Conservation (phyloP, 768 basidiomycete genomes). For the Pholiota molesta region DNA sequence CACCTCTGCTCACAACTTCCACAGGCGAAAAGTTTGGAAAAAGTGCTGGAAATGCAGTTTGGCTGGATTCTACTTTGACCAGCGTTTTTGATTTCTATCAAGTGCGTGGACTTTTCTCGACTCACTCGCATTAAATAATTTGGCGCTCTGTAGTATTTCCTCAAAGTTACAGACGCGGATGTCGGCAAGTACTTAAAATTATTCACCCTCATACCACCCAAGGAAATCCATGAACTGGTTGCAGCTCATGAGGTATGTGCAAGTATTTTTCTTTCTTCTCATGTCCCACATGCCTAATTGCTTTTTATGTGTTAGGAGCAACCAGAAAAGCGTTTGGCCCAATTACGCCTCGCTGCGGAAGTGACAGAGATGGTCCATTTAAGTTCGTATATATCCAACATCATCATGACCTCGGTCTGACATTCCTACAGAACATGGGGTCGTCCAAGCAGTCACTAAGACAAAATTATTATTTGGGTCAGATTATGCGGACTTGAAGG, state of each 20-base stretch:
- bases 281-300: background rate
- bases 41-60: conserved; percentile 93
- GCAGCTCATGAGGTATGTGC: conserved; percentile 57
- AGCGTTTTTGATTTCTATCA: conserved; percentile 95
- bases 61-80: conserved; percentile 80
- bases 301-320: conserved; percentile 27
- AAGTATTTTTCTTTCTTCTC: background rate
- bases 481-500: conserved; percentile 47
- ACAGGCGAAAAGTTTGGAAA: conserved; percentile 97
- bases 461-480: conserved; percentile 49
- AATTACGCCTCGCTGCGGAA: conserved; percentile 52
- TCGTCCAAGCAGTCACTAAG: conserved; percentile 42
- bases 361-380: conserved; percentile 56
- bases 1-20: conserved; percentile 89
- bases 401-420: conserved; percentile 2
- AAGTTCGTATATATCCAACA: conserved; percentile 26
- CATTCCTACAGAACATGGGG: conserved; percentile 36
- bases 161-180: conserved; percentile 79
- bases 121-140: background rate
- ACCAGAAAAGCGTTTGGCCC: conserved; percentile 50
- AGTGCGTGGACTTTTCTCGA: conserved; percentile 42
- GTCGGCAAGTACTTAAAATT: conserved; percentile 79
- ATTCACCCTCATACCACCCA: conserved; percentile 74
- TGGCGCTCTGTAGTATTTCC: conserved; percentile 73
- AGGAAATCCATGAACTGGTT: conserved; percentile 60